A percentile compares a stretch with the other conserved stretches of the same genome.
phyloP scores from a whole-genome alignment of 805 yeast genomes.

The Wickerhamomyces alni region DNA sequence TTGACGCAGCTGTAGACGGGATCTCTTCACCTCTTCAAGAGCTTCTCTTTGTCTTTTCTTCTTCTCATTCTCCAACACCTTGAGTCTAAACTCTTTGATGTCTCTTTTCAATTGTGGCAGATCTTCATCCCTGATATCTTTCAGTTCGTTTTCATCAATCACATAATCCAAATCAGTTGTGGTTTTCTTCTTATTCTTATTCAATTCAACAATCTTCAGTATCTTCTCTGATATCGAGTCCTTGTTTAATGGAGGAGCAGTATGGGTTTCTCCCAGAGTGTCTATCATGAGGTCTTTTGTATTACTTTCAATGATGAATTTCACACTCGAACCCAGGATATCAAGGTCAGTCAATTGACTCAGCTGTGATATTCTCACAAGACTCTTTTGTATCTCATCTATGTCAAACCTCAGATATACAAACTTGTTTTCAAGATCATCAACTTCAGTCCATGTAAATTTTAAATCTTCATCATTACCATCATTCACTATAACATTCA shows the following conservation, averaged over 20 bases:
- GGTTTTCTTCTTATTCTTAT: neutral
- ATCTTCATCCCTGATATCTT: conserved; percentile 50
- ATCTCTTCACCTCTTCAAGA: conserved; percentile 41
- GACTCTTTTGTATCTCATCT: conserved; percentile 1
- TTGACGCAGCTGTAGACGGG: conserved; percentile 41
- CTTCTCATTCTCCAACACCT: conserved; percentile 46
- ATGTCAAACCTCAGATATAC: conserved; percentile 29
- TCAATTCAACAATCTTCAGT: conserved; percentile 4
- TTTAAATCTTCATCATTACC: conserved; percentile 3
- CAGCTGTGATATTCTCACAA: neutral
- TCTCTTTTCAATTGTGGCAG: conserved; percentile 46
- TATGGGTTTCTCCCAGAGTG: conserved; percentile 3
- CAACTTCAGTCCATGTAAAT: conserved; percentile 31
- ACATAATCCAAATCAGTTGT: conserved; percentile 30
- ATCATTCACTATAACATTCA: conserved; percentile 17
- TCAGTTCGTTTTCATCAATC: conserved; percentile 50
- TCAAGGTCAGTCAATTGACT: conserved; percentile 2
- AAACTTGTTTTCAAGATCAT: conserved; percentile 28
- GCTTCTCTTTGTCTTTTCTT: conserved; percentile 43
- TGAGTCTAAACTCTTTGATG: conserved; percentile 50
- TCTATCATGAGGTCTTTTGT: conserved; percentile 10
- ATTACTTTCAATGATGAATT: conserved; percentile 6
- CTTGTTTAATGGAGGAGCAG: neutral
- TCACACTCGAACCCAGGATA: conserved; percentile 1
- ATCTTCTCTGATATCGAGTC: conserved; percentile 1